These are phyloP conservation scores for Cryphonectria radicalis DNA, from an alignment of 2,329 filamentous ascomycete species.

Conservation along the genomic window DNA sequence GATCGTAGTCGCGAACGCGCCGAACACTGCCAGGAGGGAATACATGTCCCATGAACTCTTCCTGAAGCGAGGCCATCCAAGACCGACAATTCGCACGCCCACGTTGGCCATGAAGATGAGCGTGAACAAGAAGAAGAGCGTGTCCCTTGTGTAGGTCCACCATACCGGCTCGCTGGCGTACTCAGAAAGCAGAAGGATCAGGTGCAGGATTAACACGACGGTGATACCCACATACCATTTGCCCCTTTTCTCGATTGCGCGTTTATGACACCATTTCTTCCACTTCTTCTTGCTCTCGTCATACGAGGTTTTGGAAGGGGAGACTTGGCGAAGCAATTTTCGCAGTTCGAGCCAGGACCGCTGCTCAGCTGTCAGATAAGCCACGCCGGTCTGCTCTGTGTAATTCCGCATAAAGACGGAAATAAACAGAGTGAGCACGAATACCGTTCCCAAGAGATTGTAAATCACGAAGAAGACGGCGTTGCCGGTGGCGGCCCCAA, in stretches of 20 bases:
- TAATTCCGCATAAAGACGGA: constrained; percentile 99
- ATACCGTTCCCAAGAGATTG: constrained; percentile 94
- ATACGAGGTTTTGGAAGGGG: constrained; percentile 90
- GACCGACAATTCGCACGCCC: constrained; percentile 79
- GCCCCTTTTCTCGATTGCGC: constrained; percentile 91
- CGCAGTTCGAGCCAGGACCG: constrained; percentile 94
- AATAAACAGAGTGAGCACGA: constrained; percentile 95
- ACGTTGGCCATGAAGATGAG: constrained; percentile 84
- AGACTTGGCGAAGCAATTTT: constrained; percentile 89
- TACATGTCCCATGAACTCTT: constrained; percentile 96
- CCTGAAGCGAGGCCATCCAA: constrained; percentile 90
- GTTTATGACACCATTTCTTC: constrained; percentile 93
- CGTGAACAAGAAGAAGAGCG: constrained; percentile 80
- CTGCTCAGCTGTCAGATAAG: constrained; percentile 93
- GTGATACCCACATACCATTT: constrained; percentile 89
- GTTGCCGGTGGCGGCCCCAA: constrained; percentile 76
- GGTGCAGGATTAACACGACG: constrained; percentile 76
- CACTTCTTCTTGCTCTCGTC: constrained; percentile 75
- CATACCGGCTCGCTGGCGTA: constrained; percentile 74
- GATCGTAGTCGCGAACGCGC: constrained; percentile 81
- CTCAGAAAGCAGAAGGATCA: constrained; percentile 82
- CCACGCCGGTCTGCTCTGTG: constrained; percentile 96
- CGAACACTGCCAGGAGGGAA: constrained; percentile 77
- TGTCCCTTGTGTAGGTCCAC: constrained; percentile 75
- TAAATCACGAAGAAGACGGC: constrained; percentile 94